phyloP scores from a whole-genome alignment of 176 grass and related monocot species.

The Oryza brachyantha region DNA sequence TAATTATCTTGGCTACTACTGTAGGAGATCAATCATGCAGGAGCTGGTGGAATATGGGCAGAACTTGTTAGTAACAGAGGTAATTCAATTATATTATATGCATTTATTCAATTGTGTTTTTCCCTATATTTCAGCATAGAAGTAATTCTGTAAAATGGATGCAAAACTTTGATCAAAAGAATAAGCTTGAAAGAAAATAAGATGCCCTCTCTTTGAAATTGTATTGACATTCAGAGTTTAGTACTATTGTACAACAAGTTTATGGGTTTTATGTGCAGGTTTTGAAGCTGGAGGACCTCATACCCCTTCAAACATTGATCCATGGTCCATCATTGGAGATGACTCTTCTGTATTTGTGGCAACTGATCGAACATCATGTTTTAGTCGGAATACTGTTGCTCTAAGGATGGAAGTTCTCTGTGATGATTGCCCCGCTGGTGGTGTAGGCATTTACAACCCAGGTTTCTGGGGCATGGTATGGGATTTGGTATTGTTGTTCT shows the following conservation, averaged over 20 bases:
- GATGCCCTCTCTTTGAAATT: background rate
- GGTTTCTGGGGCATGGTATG: constrained; percentile 98
- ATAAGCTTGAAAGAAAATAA: background rate
- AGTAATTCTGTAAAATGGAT: background rate
- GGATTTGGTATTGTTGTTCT: background rate
- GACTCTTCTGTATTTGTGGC: constrained; percentile 55
- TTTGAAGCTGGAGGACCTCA: constrained; percentile 91
- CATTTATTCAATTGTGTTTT: no score
- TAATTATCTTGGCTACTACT: constrained; percentile 14
- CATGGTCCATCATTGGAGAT: constrained; percentile 76
- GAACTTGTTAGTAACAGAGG: constrained; percentile 95
- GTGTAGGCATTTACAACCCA: constrained; percentile 92
- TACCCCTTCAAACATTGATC: constrained; percentile 85
- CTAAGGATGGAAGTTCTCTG: constrained; percentile 84
- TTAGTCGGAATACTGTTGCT: constrained; percentile 76
- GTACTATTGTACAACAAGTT: background rate
- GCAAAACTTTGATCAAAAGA: background rate
- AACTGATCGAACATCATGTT: constrained; percentile 67
- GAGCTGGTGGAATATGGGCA: constrained; percentile 95
- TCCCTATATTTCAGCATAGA: background rate
- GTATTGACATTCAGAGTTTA: background rate
- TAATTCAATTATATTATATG: constrained; percentile 27
- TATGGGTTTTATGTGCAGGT: constrained; percentile 38
- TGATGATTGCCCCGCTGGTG: constrained; percentile 55
- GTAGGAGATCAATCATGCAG: constrained; percentile 98